phyloP scores from a whole-genome alignment of 768 basidiomycete species.

The Lactarius sanguifluus region DNA sequence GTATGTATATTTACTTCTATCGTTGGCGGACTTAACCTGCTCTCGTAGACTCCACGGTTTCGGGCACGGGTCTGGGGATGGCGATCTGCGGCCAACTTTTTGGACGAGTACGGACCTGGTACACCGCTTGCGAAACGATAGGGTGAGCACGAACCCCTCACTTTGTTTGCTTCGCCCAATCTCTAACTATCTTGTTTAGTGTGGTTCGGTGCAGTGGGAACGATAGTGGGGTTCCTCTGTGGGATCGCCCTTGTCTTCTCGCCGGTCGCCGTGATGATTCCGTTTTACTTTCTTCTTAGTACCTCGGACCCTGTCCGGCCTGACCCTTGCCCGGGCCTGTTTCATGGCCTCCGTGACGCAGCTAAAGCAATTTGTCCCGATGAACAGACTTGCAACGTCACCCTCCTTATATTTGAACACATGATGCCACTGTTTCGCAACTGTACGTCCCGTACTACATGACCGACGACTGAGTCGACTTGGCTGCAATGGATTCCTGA shows the following conservation, averaged over 20 bases:
- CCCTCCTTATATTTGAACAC: too few species aligned
- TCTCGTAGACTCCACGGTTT: neutral
- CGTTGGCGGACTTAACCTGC: neutral
- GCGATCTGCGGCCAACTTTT: neutral
- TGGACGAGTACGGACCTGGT: conserved; percentile 2
- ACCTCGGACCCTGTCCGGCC: too few species aligned
- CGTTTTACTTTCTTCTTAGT: too few species aligned
- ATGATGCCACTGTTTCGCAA: too few species aligned
- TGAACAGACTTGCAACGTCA: too few species aligned
- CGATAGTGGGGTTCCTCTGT: conserved; percentile 9
- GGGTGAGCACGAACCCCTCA: neutral
- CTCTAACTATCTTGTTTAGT: neutral
- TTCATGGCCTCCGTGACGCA: too few species aligned
- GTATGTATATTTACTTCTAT: neutral
- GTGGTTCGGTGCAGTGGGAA: conserved; percentile 7
- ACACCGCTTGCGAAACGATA: conserved; percentile 5
- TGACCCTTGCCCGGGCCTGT: too few species aligned
- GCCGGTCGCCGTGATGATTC: too few species aligned
- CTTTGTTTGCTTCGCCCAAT: neutral
- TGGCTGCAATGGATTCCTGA: too few species aligned
- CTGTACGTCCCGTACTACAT: too few species aligned
- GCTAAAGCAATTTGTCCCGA: too few species aligned
- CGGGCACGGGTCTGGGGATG: neutral
- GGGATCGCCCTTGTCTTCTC: conserved; percentile 6
- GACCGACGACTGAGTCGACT: too few species aligned